Percentiles rank a stretch among this genome's conserved stretches.
These are phyloP conservation scores for Musa balbisiana DNA, from an alignment of 202 grass and related monocot genomes.

Conservation along the genomic window DNA sequence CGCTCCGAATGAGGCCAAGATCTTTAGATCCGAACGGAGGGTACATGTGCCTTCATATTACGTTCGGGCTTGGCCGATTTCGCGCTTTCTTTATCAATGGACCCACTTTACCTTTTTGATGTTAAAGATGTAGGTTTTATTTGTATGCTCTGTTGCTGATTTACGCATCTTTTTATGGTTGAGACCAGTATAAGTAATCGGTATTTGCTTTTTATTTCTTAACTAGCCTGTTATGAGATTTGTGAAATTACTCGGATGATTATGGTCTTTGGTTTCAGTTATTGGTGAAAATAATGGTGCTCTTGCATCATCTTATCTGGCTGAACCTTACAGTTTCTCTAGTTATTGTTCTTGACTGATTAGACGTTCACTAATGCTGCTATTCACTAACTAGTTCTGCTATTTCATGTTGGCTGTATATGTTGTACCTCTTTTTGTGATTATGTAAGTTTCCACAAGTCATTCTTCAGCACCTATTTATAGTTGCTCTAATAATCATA, in stretches of 20 bases:
- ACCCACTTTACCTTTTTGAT: neutral
- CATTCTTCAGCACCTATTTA: too few relatives aligned
- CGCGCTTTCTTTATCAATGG: neutral
- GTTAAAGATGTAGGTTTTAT: neutral
- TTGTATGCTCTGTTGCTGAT: neutral
- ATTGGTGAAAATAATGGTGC: neutral
- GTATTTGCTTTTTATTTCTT: too few relatives aligned
- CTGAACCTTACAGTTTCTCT: neutral
- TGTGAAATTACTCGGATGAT: neutral
- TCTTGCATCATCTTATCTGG: too few relatives aligned
- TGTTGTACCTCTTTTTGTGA: neutral
- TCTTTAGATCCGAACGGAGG: too few relatives aligned
- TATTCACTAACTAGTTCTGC: neutral
- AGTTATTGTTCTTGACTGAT: too few relatives aligned
- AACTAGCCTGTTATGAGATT: neutral
- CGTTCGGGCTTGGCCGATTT: too few relatives aligned
- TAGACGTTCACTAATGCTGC: too few relatives aligned
- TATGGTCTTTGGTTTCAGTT: neutral
- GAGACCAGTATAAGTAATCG: neutral
- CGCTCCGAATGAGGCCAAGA: slow-evolving; percentile 39
- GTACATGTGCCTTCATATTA: too few relatives aligned
- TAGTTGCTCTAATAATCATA: too few relatives aligned
- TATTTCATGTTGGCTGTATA: neutral
- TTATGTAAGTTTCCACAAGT: too few relatives aligned
- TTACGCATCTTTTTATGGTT: neutral